Evolutionary conservation across 805 yeast genomes (phyloP), one percentile per base, ranked within the genome.

Genomic region (Saturnispora gosingensis): DNA sequence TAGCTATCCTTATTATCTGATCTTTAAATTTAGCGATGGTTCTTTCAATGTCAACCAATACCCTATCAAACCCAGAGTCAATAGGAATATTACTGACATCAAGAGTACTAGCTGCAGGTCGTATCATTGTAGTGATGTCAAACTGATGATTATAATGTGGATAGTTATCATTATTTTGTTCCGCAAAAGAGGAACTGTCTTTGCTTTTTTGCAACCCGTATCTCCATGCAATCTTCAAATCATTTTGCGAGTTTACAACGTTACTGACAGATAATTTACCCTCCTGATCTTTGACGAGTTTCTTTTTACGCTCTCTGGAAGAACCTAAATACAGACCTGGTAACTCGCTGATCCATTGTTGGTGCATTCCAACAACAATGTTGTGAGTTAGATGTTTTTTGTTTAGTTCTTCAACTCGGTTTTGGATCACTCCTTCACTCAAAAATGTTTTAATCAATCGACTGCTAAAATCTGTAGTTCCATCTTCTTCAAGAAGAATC

Each of bases 201-300:
- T 68, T 47, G 71, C 70, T 49, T 24, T 71, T 72, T 50, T 72
- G 67, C 47, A 76, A 59, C 0, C 91, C 93, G 61, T 90, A 90
- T 60, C 97, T 77, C 98, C 98, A 90, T 1, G 98, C 97, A 58
- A 90, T 90, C 62, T 83, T 86, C 75, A 90, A 70, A 56, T 83
- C 87, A 43, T 45, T 59, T 60, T 54, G 51, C 57, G 64, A 62
- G 54, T 76, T 77, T 2, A 79, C 66, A 59, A 84, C 62, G 61
- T 86, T 86, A 30, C 83, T 78, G 3, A 85, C 91, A 52, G 86
- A 81, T 5, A 87, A 61, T 58, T 82, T 79, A 11, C 78, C 70
- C 60, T 84, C 84, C 53, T 82, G 77, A 51, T 75, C 76, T 16
- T 68, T 62, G 3, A 85, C 77, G 53, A 72, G 72, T 15, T 77